Conservation (phyloP, 495 filamentous ascomycete species). For the Penicillium canescens region DNA sequence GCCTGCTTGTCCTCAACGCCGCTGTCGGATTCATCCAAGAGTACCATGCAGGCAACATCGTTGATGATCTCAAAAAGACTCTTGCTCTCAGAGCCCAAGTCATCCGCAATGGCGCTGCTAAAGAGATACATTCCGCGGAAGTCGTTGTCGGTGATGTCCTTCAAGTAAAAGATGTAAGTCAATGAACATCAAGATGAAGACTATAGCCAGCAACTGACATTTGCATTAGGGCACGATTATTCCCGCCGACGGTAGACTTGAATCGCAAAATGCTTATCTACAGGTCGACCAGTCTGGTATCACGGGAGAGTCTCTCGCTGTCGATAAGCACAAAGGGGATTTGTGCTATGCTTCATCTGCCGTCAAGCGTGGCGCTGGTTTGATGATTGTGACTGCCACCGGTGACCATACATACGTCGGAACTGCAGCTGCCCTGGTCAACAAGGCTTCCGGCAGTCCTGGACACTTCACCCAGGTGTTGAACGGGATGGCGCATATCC, state of each 20-base stretch:
- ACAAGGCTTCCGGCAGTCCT: conserved; percentile 63
- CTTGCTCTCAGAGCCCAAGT: conserved; percentile 84
- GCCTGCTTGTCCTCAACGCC: conserved; percentile 77
- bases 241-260: conserved; percentile 82
- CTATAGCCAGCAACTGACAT: not conserved
- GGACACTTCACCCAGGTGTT: conserved; percentile 91
- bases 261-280: conserved; percentile 76
- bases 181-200: not conserved
- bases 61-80: conserved; percentile 89
- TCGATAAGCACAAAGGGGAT: conserved; percentile 81
- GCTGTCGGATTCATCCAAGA: conserved; percentile 85
- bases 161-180: conserved; percentile 72
- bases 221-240: conserved; percentile 71
- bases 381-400: conserved; percentile 76
- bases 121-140: conserved; percentile 72
- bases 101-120: conserved; percentile 69
- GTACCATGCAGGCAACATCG: conserved; percentile 86
- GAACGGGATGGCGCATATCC: conserved; percentile 72
- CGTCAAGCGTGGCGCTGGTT: conserved; percentile 86
- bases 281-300: conserved; percentile 92
- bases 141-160: conserved; percentile 91
- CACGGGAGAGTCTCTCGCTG: conserved; percentile 89
- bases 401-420: conserved; percentile 90
- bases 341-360: conserved; percentile 79
- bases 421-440: conserved; percentile 82